These are phyloP conservation scores for Spiromastix sp. DNA, from an alignment of 2,329 filamentous ascomycete species.

Conservation along the genomic window DNA sequence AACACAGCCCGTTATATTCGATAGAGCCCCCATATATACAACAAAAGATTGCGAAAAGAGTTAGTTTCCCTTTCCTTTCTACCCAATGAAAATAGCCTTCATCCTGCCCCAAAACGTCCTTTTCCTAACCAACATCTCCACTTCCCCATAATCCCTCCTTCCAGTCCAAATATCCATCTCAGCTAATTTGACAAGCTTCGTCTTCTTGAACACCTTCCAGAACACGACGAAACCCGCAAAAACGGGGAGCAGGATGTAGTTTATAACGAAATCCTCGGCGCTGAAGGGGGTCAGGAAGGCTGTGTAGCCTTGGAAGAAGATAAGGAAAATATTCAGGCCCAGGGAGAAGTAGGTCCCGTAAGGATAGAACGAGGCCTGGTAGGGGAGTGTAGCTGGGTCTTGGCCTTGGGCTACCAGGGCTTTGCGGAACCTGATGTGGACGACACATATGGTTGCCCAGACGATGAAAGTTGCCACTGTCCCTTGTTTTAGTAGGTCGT, in stretches of 20 bases:
- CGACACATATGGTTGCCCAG: constrained; percentile 30
- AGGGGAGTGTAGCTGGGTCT: constrained; percentile 35
- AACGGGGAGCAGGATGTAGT: constrained; percentile 44
- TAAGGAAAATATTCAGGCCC: constrained; percentile 37
- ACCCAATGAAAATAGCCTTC: constrained; percentile 18
- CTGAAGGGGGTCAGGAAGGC: constrained; percentile 42
- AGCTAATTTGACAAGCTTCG: constrained; percentile 23
- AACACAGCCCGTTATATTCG: too few species aligned
- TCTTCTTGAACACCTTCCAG: constrained; percentile 37
- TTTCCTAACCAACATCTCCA: constrained; percentile 5
- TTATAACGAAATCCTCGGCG: constrained; percentile 42
- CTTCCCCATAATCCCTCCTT: constrained; percentile 17
- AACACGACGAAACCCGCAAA: constrained; percentile 37
- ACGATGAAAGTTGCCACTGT: constrained; percentile 31
- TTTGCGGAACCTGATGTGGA: constrained; percentile 33
- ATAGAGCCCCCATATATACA: too few species aligned
- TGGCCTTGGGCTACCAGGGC: constrained; percentile 29
- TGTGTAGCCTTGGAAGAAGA: constrained; percentile 45
- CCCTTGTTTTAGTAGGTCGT: too few species aligned
- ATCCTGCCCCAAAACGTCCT: constrained; percentile 13
- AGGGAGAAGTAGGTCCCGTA: constrained; percentile 43
- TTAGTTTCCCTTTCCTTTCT: too few species aligned
- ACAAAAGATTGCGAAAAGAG: too few species aligned
- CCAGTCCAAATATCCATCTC: constrained; percentile 33
- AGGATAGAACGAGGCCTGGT: constrained; percentile 39